A percentile compares a stretch with the other conserved stretches of the same genome.
These are phyloP conservation scores for Amaranthus hypochondriacus DNA, from an alignment of 148 eudicot species.

Conservation along the genomic window DNA sequence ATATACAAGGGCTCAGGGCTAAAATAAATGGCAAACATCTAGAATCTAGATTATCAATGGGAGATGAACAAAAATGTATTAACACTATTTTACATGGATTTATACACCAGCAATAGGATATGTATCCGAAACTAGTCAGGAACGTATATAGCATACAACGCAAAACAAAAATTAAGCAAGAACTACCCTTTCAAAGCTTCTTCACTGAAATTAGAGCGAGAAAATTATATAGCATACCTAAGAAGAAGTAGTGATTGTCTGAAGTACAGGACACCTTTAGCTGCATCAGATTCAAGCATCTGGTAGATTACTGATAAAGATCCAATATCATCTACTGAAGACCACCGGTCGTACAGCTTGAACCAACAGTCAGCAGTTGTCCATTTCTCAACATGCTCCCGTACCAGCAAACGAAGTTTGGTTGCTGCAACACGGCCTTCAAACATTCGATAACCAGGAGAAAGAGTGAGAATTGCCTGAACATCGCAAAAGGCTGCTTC, in stretches of 20 bases:
- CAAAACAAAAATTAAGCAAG: background rate
- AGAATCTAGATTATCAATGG: too few species aligned
- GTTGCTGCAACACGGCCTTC: constrained; percentile 74
- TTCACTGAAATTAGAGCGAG: background rate
- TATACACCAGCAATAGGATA: too few species aligned
- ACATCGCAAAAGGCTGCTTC: constrained; percentile 76
- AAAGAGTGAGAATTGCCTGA: constrained; percentile 84
- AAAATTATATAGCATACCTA: constrained; percentile 39
- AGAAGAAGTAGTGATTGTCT: constrained; percentile 90
- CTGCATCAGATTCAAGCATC: constrained; percentile 90
- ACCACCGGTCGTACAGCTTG: constrained; percentile 89
- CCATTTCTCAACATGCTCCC: constrained; percentile 74
- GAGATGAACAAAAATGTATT: too few species aligned
- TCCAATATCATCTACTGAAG: constrained; percentile 97
- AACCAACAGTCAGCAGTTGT: constrained; percentile 96
- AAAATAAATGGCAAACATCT: background rate
- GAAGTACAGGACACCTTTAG: constrained; percentile 82
- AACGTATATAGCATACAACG: background rate
- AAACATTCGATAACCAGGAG: constrained; percentile 75
- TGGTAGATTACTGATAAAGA: constrained; percentile 88
- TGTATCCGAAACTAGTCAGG: too few species aligned
- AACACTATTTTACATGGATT: too few species aligned
- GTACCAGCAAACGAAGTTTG: constrained; percentile 63
- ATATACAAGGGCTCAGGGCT: background rate
- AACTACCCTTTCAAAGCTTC: background rate